Evolutionary conservation across 192 early-diverging fungal genomes (phyloP).

Genomic region (Bifiguratus adelaidae): DNA sequence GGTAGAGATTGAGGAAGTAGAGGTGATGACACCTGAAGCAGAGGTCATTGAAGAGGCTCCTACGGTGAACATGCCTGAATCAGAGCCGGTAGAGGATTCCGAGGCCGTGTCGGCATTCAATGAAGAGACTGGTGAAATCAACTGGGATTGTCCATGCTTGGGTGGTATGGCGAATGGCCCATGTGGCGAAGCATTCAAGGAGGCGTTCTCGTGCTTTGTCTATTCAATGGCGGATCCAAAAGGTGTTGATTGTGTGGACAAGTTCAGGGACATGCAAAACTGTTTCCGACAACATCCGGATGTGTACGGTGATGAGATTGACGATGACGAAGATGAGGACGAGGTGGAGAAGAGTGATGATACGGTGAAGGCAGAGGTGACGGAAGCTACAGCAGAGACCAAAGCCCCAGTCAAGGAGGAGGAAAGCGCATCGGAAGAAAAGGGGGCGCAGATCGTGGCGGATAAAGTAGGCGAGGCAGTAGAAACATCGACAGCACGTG

Average conservation of each 20-base stretch:
- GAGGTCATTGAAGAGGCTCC: not conserved
- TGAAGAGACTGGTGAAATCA: conserved; percentile 82
- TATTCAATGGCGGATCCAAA: conserved; percentile 89
- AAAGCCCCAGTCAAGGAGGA: too few species aligned
- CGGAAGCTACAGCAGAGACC: too few species aligned
- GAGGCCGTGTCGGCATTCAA: conserved; percentile 54
- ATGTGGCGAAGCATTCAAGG: conserved; percentile 96
- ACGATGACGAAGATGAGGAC: conserved; percentile 60
- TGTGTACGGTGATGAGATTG: conserved; percentile 72
- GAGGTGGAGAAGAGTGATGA: conserved; percentile 39
- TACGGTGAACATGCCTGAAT: not conserved
- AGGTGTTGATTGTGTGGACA: conserved; percentile 92
- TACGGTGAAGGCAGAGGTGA: conserved; percentile 18
- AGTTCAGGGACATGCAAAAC: conserved; percentile 89
- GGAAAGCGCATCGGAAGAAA: not conserved
- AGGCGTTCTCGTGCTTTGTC: conserved; percentile 95
- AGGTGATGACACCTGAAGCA: not conserved
- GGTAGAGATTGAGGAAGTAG: too few species aligned
- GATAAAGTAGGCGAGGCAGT: not conserved
- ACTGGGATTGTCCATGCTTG: conserved; percentile 95
- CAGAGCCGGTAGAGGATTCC: conserved; percentile 1
- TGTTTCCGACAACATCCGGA: conserved; percentile 90
- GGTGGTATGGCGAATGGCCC: conserved; percentile 92
- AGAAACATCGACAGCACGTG: too few species aligned
- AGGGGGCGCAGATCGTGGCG: not conserved